A percentile compares a stretch with the other conserved stretches of the same genome.
Conservation (phyloP, 164 flowering plant species). For the Macadamia integrifolia region DNA sequence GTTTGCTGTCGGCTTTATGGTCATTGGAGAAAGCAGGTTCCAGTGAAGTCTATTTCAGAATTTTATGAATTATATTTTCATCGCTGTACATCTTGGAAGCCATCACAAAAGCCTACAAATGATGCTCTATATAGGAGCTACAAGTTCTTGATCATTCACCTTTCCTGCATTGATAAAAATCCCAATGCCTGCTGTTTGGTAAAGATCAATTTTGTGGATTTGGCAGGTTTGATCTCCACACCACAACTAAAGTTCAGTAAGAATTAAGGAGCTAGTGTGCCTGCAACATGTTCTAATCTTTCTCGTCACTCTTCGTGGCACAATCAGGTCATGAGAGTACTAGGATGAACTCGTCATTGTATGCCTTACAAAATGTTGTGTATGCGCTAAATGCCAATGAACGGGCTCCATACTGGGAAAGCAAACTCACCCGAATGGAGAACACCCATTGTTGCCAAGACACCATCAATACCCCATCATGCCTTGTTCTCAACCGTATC, state of each 20-base stretch:
- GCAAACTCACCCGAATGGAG: conserved; percentile 58
- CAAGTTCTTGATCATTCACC: conserved; percentile 49
- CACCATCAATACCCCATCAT: conserved; percentile 42
- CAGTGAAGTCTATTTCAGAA: conserved; percentile 31
- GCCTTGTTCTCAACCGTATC: conserved; percentile 21
- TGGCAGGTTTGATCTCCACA: conserved; percentile 47
- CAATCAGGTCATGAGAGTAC: conserved; percentile 55
- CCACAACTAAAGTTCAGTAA: not conserved
- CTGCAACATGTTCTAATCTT: not conserved
- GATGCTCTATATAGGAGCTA: conserved; percentile 41
- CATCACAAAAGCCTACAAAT: conserved; percentile 26
- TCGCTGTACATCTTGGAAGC: conserved; percentile 16
- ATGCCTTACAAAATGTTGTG: conserved; percentile 55
- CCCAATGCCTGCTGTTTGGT: conserved; percentile 20
- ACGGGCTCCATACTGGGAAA: conserved; percentile 65
- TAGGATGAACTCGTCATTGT: conserved; percentile 37
- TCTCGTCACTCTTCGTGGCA: not conserved
- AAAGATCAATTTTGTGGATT: conserved; percentile 69
- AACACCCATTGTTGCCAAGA: conserved; percentile 59
- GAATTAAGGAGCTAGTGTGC: not conserved
- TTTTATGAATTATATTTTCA: conserved; percentile 37
- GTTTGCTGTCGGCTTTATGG: conserved; percentile 15
- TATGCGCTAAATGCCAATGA: conserved; percentile 51
- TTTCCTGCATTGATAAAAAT: conserved; percentile 24
- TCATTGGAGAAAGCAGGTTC: not conserved